Evolutionary conservation across 192 early-diverging fungal genomes (phyloP), one percentile per base, ranked within the genome.

Genomic region (Coemansia sp.): DNA sequence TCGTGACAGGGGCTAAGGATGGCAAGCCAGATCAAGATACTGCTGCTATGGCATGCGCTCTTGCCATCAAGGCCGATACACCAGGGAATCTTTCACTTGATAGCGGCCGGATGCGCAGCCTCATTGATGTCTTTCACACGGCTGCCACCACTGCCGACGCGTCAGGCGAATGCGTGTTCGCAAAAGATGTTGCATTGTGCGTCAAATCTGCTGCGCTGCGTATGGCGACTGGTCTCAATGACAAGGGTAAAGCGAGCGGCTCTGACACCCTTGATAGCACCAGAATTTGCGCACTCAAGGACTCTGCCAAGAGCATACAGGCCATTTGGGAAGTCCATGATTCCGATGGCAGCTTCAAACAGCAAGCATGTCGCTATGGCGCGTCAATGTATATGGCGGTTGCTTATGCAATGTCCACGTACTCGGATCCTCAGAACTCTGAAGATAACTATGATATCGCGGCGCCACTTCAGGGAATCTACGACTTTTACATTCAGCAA

Each of bases 361-460:
- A 73, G 57, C 38, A 9, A 11, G 71, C 76, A 13, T 73, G 71
- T 17, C 54, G 57, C 17, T 23, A 54, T 32, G 76, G 76, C 23
- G 61, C 68, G 1, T 45, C 40, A 8, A 62, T 79, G 61, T 79
- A 79, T 43, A 65, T 71, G 23, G 29, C 76, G 0, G 61, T 65
- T 4, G 65, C 65, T 0, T 63, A 61, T 42, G 64, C 71, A 11
- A 42, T 79, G 3, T 55, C 65, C 4, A 65, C 69, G 17, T 45
- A 53, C 15, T n/a, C 32, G 34, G 54, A 42, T 25, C 9, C 32
- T 14, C 54, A 36, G 29, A 59, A 22, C 13, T 22, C n/a, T 38
- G 40, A 29, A 10, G 32, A 14, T 6, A 19, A 6, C 25, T 15
- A 34, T 9, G 43, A 17, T 22, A 17, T 25, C n/a, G 22, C 13